phyloP scores from a whole-genome alignment of 306 rosid genomes.

The Hippophae gyantsensis region DNA sequence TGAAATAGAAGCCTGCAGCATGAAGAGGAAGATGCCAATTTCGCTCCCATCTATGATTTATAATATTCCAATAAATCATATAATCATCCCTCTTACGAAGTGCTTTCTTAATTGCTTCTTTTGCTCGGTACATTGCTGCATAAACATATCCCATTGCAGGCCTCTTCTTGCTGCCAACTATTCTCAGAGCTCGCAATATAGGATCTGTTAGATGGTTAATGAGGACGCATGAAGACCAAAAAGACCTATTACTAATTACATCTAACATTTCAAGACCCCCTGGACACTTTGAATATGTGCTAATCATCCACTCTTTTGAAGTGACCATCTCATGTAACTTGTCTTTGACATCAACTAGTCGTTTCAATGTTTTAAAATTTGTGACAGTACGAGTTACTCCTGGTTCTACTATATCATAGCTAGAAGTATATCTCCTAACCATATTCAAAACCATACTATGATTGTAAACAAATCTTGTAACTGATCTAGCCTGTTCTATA shows the following conservation, averaged over 20 bases:
- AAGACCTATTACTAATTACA: slow-evolving; percentile 28
- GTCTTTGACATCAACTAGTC: slow-evolving; percentile 71
- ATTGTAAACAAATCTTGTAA: slow-evolving; percentile 77
- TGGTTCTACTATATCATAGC: slow-evolving; percentile 19
- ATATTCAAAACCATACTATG: slow-evolving; percentile 56
- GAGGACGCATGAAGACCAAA: slow-evolving; percentile 68
- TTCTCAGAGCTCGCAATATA: slow-evolving; percentile 55
- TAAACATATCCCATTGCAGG: slow-evolving; percentile 81
- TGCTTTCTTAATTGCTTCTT: slow-evolving; percentile 72
- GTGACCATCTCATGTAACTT: slow-evolving; percentile 74
- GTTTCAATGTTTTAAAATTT: slow-evolving; percentile 58
- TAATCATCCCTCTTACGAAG: slow-evolving; percentile 66
- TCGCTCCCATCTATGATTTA: slow-evolving; percentile 79
- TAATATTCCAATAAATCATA: slow-evolving; percentile 76
- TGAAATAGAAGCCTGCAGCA: slow-evolving; percentile 78
- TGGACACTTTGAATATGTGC: slow-evolving; percentile 58
- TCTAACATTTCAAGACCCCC: slow-evolving; percentile 57
- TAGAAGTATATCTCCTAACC: slow-evolving; percentile 62
- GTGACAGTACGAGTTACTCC: slow-evolving; percentile 20
- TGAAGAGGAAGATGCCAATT: slow-evolving; percentile 75
- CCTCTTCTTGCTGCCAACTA: slow-evolving; percentile 56
- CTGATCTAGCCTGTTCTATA: slow-evolving; percentile 66
- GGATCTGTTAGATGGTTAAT: slow-evolving; percentile 58
- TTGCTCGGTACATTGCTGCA: slow-evolving; percentile 76
- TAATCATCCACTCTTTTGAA: slow-evolving; percentile 86